These are phyloP conservation scores for Rachicladosporium sp. DNA, from an alignment of 2,329 filamentous ascomycete species.

Conservation along the genomic window DNA sequence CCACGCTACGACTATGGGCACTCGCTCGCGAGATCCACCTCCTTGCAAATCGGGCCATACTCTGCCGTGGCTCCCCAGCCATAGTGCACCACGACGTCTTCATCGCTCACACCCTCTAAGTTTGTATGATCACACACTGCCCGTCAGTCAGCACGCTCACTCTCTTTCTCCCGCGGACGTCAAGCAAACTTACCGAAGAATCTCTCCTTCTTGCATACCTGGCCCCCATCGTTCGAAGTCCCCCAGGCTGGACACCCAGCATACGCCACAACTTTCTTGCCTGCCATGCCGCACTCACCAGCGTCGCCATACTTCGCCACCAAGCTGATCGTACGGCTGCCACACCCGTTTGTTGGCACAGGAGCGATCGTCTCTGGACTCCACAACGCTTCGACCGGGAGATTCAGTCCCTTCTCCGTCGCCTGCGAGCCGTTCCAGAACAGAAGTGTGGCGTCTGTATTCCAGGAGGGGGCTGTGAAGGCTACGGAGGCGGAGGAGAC, in stretches of 20 bases:
- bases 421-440: slow-evolving; percentile 5
- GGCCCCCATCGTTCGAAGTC: slow-evolving; percentile 1
- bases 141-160: no score
- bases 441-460: slow-evolving; percentile 3
- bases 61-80: slow-evolving; percentile 2
- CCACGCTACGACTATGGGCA: slow-evolving; percentile 1
- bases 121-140: slow-evolving; percentile 1
- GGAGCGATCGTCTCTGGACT: neutral
- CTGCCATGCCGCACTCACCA: slow-evolving; percentile 4
- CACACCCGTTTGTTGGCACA: slow-evolving; percentile 4
- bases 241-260: slow-evolving; percentile 5
- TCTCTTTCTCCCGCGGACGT: no score
- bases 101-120: slow-evolving; percentile 3
- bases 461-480: slow-evolving; percentile 5
- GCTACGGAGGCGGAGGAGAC: slow-evolving; percentile 3
- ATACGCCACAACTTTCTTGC: slow-evolving; percentile 3
- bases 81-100: slow-evolving; percentile 3
- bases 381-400: neutral
- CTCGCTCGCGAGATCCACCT: slow-evolving; percentile 5
- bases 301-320: neutral
- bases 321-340: slow-evolving; percentile 2
- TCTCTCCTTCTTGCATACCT: slow-evolving; percentile 3
- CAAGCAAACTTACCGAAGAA: slow-evolving; percentile 2
- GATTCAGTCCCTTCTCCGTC: slow-evolving; percentile 4
- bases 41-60: slow-evolving; percentile 2